Percentiles rank a stretch among this genome's conserved stretches.
phyloP scores from a whole-genome alignment of 176 grass and related monocot genomes.

The Oryza meridionalis region DNA sequence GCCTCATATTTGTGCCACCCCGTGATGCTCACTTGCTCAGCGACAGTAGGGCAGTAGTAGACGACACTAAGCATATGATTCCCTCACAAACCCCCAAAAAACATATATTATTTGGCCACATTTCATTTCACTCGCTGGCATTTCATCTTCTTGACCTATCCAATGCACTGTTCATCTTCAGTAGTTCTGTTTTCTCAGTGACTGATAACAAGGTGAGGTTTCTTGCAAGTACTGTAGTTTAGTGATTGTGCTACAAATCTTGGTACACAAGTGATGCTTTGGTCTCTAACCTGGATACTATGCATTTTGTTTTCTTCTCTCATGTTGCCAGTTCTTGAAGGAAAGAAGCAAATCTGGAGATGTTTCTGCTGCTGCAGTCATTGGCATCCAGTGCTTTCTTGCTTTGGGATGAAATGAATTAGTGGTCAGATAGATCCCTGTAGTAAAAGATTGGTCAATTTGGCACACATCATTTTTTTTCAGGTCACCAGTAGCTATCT shows the following conservation, averaged over 20 bases:
- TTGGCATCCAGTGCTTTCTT: conserved; percentile 61
- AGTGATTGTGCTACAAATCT: background rate
- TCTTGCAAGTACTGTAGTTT: background rate
- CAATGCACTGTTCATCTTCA: conserved; percentile 23
- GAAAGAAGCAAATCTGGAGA: conserved; percentile 57
- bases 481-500: conserved; percentile 58
- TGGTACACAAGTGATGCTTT: conserved; percentile 34
- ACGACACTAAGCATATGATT: conserved; percentile 57
- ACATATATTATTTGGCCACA: background rate
- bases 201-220: conserved; percentile 17
- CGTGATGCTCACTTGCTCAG: conserved; percentile 53
- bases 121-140: conserved; percentile 26
- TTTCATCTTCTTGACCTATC: conserved; percentile 7
- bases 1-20: conserved; percentile 44
- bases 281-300: background rate
- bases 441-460: conserved; percentile 36
- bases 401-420: conserved; percentile 44
- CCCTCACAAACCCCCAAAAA: conserved; percentile 40
- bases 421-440: conserved; percentile 16
- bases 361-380: conserved; percentile 38
- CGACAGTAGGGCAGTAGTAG: conserved; percentile 35
- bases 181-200: conserved; percentile 18
- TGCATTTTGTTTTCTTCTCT: background rate
- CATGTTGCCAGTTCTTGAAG: conserved; percentile 54
- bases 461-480: conserved; percentile 22